Evolutionary conservation across 495 filamentous ascomycete genomes (phyloP).

Genomic region (Darksidea phi): DNA sequence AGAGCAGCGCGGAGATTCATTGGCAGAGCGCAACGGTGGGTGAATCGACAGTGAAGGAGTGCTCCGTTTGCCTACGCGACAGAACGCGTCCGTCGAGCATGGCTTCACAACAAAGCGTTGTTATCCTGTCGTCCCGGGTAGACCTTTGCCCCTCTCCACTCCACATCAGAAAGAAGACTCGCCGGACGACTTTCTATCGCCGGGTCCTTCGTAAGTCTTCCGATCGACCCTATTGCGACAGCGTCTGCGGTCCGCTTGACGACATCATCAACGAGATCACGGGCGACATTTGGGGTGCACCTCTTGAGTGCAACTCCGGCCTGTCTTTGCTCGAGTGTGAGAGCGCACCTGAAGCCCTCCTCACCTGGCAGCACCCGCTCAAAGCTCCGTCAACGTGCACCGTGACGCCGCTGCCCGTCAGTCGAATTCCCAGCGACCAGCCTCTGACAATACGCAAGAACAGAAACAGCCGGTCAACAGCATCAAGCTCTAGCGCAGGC

Average conservation of each 20-base stretch:
- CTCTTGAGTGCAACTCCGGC: neutral
- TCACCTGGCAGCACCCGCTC: neutral
- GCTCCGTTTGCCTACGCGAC: too few relatives aligned
- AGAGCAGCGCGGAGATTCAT: too few relatives aligned
- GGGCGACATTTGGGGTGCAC: slow-evolving; percentile 4
- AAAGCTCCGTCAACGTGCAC: neutral
- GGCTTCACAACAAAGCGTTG: neutral
- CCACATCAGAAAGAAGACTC: slow-evolving; percentile 14
- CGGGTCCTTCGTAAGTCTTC: neutral
- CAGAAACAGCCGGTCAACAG: slow-evolving; percentile 12
- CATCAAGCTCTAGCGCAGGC: neutral
- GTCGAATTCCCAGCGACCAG: slow-evolving; percentile 11
- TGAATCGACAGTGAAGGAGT: too few relatives aligned
- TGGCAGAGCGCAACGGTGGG: too few relatives aligned
- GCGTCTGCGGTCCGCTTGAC: slow-evolving; percentile 3
- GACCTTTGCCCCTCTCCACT: slow-evolving; percentile 6
- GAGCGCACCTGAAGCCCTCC: too few relatives aligned
- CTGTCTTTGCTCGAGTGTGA: too few relatives aligned
- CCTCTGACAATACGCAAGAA: slow-evolving; percentile 16
- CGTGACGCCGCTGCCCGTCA: slow-evolving; percentile 13
- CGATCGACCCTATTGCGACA: neutral
- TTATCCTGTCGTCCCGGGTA: neutral
- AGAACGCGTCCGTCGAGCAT: neutral
- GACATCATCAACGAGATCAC: slow-evolving; percentile 20
- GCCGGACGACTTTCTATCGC: slow-evolving; percentile 2